Conservation (phyloP, 2,329 filamentous ascomycete genomes). For the Trichoderma koningiopsis region DNA sequence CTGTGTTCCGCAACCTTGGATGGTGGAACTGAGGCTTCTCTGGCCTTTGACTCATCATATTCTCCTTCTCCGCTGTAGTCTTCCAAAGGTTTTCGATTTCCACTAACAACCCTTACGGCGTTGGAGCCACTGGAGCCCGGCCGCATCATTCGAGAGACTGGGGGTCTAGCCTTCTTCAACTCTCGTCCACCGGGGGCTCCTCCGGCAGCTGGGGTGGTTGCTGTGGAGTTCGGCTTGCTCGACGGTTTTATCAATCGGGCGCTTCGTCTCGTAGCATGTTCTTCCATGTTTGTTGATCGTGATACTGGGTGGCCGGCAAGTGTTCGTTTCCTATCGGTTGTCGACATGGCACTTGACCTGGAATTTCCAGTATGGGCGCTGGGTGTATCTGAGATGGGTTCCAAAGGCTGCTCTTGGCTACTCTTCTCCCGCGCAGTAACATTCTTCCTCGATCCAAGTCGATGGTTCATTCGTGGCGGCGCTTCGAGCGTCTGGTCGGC, state of each 20-base stretch:
- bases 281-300: conserved; percentile 55
- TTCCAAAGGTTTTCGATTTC: conserved; percentile 76
- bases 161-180: conserved; percentile 80
- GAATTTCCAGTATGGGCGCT: conserved; percentile 41
- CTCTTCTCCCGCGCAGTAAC: conserved; percentile 41
- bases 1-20: conserved; percentile 54
- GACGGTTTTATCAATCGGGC: conserved; percentile 73
- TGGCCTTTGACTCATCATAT: conserved; percentile 60
- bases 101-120: conserved; percentile 85
- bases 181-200: conserved; percentile 63
- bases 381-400: conserved; percentile 48
- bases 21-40: conserved; percentile 43
- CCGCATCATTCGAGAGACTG: conserved; percentile 66
- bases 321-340: conserved; percentile 78
- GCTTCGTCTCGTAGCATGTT: conserved; percentile 66
- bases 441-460: conserved; percentile 50
- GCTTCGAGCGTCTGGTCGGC: conserved; percentile 57
- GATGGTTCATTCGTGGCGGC: conserved; percentile 66
- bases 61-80: conserved; percentile 71
- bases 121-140: conserved; percentile 66
- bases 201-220: conserved; percentile 55
- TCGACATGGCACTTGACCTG: conserved; percentile 44
- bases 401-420: conserved; percentile 34
- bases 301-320: conserved; percentile 79
- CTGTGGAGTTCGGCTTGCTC: conserved; percentile 63